Evolutionary conservation across 2,329 filamentous ascomycete genomes (phyloP), one percentile per base, ranked within the genome.

Genomic region (Fusarium bactridioides): DNA sequence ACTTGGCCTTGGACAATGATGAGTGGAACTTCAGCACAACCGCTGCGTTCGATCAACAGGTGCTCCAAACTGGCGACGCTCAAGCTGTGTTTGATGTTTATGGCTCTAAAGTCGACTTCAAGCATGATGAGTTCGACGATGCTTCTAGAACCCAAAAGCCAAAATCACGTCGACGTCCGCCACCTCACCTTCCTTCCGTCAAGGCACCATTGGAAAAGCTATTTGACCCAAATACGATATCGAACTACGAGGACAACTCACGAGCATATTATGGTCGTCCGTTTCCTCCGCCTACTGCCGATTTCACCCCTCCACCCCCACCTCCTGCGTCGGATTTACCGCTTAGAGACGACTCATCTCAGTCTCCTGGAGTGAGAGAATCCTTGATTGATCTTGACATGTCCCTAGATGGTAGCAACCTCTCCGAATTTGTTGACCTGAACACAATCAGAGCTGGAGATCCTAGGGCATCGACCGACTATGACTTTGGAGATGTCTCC

Each of bases 21-120:
- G 89, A 91, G 70, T 92, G 90, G 90, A 91, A 91, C 68, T 92
- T 92, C 70, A 90, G 88, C 75, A 91, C 89, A 2, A 91, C 90
- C 0, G 84, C 88, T 23, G 88, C 86, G n/a, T 91, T 92, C 71
- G 90, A 91, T 74, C 85, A 88, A 73, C 84, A 87, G 63, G 83
- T 90, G 18, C 83, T 88, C 64, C 82, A 85, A 68, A 83, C 84
- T 53, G 83, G 85, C 25, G 87, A 88, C 73, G 84, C 85, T 1
- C 86, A 89, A 74, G 88, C 89, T 50, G 87, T 91, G 8, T 88
- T 86, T 74, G 88, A 91, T 67, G 87, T 87, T 18, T 89, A 91
- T 69, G 89, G 89, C 10, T 85, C 86, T 19, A 83, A 85, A 50
- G 85, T 91, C 44, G 89, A 90, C 59, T 87, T 90, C 38, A 80